These are phyloP conservation scores for Lantana camara DNA, from an alignment of 257 asterid genomes.

Conservation along the genomic window DNA sequence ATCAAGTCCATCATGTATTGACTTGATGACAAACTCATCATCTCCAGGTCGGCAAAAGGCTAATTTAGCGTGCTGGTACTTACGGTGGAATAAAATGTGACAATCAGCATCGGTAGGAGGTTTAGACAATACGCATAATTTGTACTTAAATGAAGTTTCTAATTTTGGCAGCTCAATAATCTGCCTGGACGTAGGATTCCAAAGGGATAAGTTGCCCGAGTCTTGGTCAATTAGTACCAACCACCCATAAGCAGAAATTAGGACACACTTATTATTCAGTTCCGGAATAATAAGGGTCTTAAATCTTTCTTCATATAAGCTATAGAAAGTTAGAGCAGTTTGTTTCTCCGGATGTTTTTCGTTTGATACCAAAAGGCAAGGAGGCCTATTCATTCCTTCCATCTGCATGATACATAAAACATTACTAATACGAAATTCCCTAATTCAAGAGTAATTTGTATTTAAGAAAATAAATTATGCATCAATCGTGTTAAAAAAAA, in stretches of 20 bases:
- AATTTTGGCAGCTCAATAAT: not conserved
- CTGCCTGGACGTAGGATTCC: not conserved
- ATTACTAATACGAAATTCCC: not conserved
- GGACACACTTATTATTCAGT: not conserved
- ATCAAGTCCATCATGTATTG: no score
- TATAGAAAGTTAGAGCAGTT: not conserved
- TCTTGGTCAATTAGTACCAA: not conserved
- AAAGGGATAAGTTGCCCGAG: not conserved
- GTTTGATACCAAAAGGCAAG: conserved; percentile 2
- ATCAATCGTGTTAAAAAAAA: no score
- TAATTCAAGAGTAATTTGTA: no score
- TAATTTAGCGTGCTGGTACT: no score
- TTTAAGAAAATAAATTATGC: no score
- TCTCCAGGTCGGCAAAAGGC: not conserved
- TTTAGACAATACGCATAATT: conserved; percentile 3
- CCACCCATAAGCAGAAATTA: conserved; percentile 10
- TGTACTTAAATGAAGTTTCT: not conserved
- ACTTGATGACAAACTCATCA: not conserved
- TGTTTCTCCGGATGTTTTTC: no score
- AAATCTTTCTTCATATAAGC: not conserved
- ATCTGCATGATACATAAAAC: not conserved
- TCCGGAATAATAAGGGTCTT: not conserved
- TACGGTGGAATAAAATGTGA: not conserved
- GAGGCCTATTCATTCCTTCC: not conserved
- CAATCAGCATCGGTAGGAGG: conserved; percentile 2